A percentile compares a stretch with the other conserved stretches of the same genome.
Evolutionary conservation across 2,329 filamentous ascomycete genomes (phyloP).

Genomic region (Drechmeria coniospora): DNA sequence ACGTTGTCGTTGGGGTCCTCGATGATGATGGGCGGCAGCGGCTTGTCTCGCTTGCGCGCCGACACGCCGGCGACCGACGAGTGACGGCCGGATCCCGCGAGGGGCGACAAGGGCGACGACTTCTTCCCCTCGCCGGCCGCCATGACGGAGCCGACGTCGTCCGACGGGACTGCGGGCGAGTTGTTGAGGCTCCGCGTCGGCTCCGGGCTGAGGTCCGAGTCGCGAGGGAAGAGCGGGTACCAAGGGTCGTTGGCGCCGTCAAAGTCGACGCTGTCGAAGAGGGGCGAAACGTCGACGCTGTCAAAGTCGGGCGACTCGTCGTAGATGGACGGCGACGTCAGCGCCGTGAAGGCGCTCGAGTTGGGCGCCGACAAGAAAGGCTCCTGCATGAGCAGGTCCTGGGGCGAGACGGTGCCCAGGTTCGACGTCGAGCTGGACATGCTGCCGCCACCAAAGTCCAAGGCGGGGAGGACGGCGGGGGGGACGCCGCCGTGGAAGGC

Average conservation of each 20-base stretch:
- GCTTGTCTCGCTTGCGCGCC: slow-evolving; percentile 65
- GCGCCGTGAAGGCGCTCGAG: slow-evolving; percentile 64
- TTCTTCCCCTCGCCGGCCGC: slow-evolving; percentile 27
- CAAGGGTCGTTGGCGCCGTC: slow-evolving; percentile 40
- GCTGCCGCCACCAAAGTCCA: slow-evolving; percentile 34
- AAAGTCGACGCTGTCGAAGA: slow-evolving; percentile 49
- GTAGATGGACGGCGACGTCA: slow-evolving; percentile 72
- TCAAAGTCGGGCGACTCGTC: slow-evolving; percentile 66
- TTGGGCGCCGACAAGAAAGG: slow-evolving; percentile 62
- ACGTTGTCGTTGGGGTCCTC: slow-evolving; percentile 57
- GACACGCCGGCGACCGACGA: slow-evolving; percentile 56
- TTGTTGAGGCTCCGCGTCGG: slow-evolving; percentile 15
- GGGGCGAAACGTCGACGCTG: slow-evolving; percentile 63
- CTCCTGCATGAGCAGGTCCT: slow-evolving; percentile 60
- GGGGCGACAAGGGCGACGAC: slow-evolving; percentile 23
- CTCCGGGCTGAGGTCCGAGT: slow-evolving; percentile 13
- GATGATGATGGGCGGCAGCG: slow-evolving; percentile 62
- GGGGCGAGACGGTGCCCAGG: slow-evolving; percentile 65
- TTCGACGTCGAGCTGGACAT: slow-evolving; percentile 35
- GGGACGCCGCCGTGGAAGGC: slow-evolving; percentile 39
- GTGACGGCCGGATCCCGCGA: slow-evolving; percentile 35
- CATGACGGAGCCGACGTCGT: slow-evolving; percentile 33
- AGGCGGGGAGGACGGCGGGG: slow-evolving; percentile 32
- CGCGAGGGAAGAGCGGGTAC: slow-evolving; percentile 58
- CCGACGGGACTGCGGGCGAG: slow-evolving; percentile 27